Percentiles rank a stretch among this genome's conserved stretches.
phyloP scores from a whole-genome alignment of 345 rosid species.

The Salix brachista region DNA sequence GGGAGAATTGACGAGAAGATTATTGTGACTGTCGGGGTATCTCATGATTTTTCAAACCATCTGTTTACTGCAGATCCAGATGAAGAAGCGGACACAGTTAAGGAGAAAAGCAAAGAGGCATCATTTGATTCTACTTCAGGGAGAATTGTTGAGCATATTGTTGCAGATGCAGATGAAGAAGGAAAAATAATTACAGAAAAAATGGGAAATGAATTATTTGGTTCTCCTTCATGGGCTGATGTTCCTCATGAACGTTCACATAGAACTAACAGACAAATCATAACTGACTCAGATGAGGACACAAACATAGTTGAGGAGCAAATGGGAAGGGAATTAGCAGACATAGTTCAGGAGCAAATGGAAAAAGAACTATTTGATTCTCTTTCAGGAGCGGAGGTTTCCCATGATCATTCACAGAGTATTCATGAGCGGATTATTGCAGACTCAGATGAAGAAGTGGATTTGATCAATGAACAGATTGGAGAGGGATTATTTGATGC shows the following conservation, averaged over 20 bases:
- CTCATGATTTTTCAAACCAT: neutral
- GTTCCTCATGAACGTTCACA: neutral
- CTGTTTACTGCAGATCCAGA: neutral
- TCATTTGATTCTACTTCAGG: neutral
- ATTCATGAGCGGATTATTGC: constrained; percentile 10
- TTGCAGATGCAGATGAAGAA: neutral
- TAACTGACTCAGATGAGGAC: neutral
- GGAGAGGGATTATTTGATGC: neutral
- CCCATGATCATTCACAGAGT: constrained; percentile 4
- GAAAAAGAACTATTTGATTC: neutral
- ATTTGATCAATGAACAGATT: neutral
- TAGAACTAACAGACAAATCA: neutral
- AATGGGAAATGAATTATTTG: neutral
- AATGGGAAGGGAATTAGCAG: neutral
- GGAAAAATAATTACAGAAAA: neutral
- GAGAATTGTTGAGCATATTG: neutral
- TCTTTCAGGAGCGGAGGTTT: neutral
- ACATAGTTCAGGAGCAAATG: neutral
- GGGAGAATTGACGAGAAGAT: neutral
- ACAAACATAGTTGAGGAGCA: neutral
- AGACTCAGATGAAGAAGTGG: constrained; percentile 4
- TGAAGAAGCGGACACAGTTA: neutral
- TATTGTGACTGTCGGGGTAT: neutral
- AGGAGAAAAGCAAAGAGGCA: neutral
- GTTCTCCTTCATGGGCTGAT: neutral